Percentiles rank a stretch among this genome's conserved stretches.
Evolutionary conservation across 805 yeast genomes (phyloP).

Genomic region (Peterozyma xylosa): DNA sequence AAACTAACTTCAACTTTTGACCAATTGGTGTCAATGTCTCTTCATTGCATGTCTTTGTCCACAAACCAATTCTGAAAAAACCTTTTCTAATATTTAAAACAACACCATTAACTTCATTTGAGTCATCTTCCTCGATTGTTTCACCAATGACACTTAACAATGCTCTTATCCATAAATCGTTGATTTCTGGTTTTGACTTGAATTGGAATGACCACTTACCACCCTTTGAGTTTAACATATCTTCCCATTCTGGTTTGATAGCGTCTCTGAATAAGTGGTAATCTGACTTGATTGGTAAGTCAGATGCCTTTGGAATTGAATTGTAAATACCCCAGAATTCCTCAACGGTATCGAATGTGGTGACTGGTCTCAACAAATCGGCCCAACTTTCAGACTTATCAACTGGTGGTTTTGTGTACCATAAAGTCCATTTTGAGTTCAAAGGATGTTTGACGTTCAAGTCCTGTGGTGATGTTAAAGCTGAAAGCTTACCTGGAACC

Average conservation of each 20-base stretch:
- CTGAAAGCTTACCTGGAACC: conserved; percentile 23
- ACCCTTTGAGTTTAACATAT: conserved; percentile 75
- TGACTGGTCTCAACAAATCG: conserved; percentile 86
- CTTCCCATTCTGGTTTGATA: conserved; percentile 98
- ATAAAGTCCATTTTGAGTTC: conserved; percentile 86
- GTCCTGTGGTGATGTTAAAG: conserved; percentile 48
- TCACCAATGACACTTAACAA: conserved; percentile 91
- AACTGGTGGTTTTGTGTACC: conserved; percentile 94
- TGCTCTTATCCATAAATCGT: conserved; percentile 88
- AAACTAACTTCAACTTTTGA: conserved; percentile 76
- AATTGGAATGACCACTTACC: conserved; percentile 90
- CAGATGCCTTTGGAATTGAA: conserved; percentile 86
- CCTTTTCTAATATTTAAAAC: conserved; percentile 83
- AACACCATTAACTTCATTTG: conserved; percentile 87
- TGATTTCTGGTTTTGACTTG: conserved; percentile 58
- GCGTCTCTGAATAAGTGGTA: conserved; percentile 93
- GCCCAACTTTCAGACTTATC: conserved; percentile 82
- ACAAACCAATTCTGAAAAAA: conserved; percentile 78
- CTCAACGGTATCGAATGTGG: conserved; percentile 89
- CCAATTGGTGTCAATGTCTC: conserved; percentile 67
- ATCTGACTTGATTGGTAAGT: conserved; percentile 86
- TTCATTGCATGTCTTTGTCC: conserved; percentile 81
- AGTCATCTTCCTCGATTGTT: conserved; percentile 74
- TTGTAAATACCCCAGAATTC: conserved; percentile 98
- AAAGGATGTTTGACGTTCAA: conserved; percentile 83